phyloP scores from a whole-genome alignment of 768 basidiomycete species.

The Tubosaeta sp. region DNA sequence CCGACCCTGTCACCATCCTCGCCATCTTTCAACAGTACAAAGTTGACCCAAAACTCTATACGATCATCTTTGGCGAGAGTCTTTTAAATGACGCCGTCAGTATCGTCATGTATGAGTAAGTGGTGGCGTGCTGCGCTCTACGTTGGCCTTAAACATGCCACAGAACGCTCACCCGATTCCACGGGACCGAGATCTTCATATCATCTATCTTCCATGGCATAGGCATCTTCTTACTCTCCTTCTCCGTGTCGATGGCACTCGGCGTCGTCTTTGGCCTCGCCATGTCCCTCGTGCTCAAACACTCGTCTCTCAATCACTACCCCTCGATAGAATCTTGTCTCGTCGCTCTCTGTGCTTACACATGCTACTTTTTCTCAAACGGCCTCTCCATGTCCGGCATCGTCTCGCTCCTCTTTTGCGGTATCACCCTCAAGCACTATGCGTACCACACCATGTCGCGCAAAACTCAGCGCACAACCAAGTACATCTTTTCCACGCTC shows the following conservation, averaged over 20 bases:
- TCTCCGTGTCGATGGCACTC: conserved; percentile 91
- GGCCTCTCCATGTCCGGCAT: conserved; percentile 93
- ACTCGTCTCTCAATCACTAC: conserved; percentile 80
- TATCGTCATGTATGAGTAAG: conserved; percentile 99
- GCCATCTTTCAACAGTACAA: conserved; percentile 99
- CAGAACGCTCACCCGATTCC: conserved; percentile 90
- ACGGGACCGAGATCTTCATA: conserved; percentile 81
- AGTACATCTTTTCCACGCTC: conserved; percentile 93
- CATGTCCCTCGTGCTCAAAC: conserved; percentile 91
- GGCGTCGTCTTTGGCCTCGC: conserved; percentile 88
- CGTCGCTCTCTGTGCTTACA: conserved; percentile 91
- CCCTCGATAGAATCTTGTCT: conserved; percentile 98
- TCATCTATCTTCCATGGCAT: conserved; percentile 91
- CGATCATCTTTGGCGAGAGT: conserved; percentile 95
- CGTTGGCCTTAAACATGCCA: neutral
- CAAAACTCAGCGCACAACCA: conserved; percentile 87
- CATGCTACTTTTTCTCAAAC: conserved; percentile 98
- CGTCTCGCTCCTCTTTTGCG: conserved; percentile 96
- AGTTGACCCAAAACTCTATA: conserved; percentile 97
- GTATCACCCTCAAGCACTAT: conserved; percentile 98
- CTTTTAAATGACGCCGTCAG: conserved; percentile 97
- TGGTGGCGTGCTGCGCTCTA: conserved; percentile 19
- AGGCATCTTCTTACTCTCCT: conserved; percentile 96
- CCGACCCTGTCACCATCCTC: conserved; percentile 96
- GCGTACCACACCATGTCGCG: conserved; percentile 99